Percentiles rank a stretch among this genome's conserved stretches.
These are phyloP conservation scores for Aspergillus fijiensis DNA, from an alignment of 2,329 filamentous ascomycete genomes.

Conservation along the genomic window DNA sequence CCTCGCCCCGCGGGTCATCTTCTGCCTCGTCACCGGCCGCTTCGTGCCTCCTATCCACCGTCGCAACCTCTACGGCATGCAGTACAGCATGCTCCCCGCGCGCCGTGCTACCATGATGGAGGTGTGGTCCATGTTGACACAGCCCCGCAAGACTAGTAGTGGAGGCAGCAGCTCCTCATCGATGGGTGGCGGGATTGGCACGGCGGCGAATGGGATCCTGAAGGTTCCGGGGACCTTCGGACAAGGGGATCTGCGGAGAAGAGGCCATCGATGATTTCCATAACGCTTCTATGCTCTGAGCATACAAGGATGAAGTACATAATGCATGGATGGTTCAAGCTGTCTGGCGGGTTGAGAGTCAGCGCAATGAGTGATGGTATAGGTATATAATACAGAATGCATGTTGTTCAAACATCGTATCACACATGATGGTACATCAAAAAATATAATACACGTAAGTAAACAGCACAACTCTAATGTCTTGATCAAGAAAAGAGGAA, in stretches of 20 bases:
- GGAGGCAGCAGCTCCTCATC: constrained; percentile 27
- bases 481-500: not conserved
- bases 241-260: constrained; percentile 32
- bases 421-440: not conserved
- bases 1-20: constrained; percentile 79
- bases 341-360: not conserved
- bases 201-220: constrained; percentile 28
- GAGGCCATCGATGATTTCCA: constrained; percentile 33
- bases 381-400: not conserved
- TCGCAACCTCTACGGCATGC: constrained; percentile 90
- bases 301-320: constrained; percentile 9
- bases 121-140: constrained; percentile 74
- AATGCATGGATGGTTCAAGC: not conserved
- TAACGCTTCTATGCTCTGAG: not conserved
- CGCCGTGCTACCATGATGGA: constrained; percentile 75
- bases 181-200: constrained; percentile 26
- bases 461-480: not conserved
- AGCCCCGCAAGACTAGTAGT: constrained; percentile 37
- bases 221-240: constrained; percentile 36
- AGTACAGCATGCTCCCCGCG: constrained; percentile 96
- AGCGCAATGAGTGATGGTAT: too few relatives aligned
- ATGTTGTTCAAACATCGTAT: not conserved
- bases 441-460: constrained; percentile 1
- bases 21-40: constrained; percentile 83
- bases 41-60: constrained; percentile 95